phyloP scores from a whole-genome alignment of 176 grass and related monocot species.

The Phragmites australis region DNA sequence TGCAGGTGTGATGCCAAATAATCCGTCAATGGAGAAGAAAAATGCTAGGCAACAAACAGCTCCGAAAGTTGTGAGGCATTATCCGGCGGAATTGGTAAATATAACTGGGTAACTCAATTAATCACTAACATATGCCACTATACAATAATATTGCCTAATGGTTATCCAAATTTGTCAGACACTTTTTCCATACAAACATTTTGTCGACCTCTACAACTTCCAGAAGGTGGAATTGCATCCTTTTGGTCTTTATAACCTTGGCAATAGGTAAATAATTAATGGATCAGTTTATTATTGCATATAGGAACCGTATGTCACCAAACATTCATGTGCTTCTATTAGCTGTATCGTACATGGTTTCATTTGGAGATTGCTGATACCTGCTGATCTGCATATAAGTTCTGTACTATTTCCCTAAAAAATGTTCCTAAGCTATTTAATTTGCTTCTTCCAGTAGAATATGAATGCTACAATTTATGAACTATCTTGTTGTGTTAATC shows the following conservation, averaged over 20 bases:
- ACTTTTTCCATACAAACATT: constrained; percentile 69
- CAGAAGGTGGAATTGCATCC: constrained; percentile 69
- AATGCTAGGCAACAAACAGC: constrained; percentile 48
- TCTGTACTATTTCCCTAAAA: constrained; percentile 30
- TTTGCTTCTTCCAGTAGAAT: neutral
- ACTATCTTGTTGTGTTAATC: constrained; percentile 1
- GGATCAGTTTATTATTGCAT: constrained; percentile 3
- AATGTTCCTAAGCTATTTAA: neutral
- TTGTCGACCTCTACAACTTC: constrained; percentile 74
- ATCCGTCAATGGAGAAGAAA: constrained; percentile 43
- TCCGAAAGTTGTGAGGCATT: constrained; percentile 56
- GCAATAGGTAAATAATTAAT: constrained; percentile 78
- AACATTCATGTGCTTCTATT: constrained; percentile 22
- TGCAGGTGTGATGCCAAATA: constrained; percentile 32
- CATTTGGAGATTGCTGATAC: constrained; percentile 27
- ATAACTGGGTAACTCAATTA: constrained; percentile 12
- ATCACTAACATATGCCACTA: constrained; percentile 24
- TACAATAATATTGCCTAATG: constrained; percentile 34
- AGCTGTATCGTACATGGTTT: constrained; percentile 3
- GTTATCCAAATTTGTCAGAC: constrained; percentile 48
- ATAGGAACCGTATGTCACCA: neutral
- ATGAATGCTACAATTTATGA: neutral
- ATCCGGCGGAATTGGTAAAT: constrained; percentile 70
- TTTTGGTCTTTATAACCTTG: constrained; percentile 79
- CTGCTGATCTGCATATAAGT: neutral